These are phyloP conservation scores for Schizothecium vesticola DNA, from an alignment of 495 filamentous ascomycete genomes.

Conservation along the genomic window DNA sequence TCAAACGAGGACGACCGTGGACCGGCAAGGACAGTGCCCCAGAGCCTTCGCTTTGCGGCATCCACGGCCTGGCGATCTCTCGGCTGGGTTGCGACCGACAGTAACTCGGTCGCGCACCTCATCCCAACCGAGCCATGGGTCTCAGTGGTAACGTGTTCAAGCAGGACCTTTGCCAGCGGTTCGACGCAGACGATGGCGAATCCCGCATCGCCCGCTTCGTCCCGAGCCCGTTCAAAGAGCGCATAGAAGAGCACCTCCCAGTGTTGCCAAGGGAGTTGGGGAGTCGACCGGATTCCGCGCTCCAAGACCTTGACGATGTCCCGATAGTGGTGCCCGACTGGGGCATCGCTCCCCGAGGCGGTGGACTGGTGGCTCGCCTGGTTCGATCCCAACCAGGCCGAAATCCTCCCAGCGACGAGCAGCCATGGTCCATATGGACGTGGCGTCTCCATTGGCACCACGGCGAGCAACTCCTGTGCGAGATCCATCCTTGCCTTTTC, in stretches of 20 bases:
- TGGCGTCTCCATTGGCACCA: constrained; percentile 33
- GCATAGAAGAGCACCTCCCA: constrained; percentile 60
- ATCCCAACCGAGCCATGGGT: constrained; percentile 20
- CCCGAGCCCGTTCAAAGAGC: constrained; percentile 52
- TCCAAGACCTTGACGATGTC: constrained; percentile 63
- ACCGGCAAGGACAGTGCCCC: constrained; percentile 47
- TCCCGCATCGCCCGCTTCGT: constrained; percentile 61
- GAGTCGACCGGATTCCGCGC: constrained; percentile 50
- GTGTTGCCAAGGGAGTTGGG: constrained; percentile 38
- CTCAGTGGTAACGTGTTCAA: constrained; percentile 22
- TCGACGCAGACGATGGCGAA: constrained; percentile 60
- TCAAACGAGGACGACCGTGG: constrained; percentile 46
- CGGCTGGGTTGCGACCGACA: constrained; percentile 40
- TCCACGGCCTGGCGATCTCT: constrained; percentile 54
- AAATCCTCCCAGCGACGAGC: constrained; percentile 32
- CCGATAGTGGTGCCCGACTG: constrained; percentile 57
- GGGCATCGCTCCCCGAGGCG: constrained; percentile 29
- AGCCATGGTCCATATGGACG: constrained; percentile 39
- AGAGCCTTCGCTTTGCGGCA: constrained; percentile 51
- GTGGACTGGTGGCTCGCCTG: constrained; percentile 31
- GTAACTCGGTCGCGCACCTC: constrained; percentile 28
- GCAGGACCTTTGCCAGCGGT: constrained; percentile 56
- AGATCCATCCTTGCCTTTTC: constrained; percentile 38
- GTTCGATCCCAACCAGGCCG: constrained; percentile 25
- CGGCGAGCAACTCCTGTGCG: constrained; percentile 37